Base-by-base conservation (phyloP, 192 early-diverging fungal species). In the Phycomyces nitens region DNA sequence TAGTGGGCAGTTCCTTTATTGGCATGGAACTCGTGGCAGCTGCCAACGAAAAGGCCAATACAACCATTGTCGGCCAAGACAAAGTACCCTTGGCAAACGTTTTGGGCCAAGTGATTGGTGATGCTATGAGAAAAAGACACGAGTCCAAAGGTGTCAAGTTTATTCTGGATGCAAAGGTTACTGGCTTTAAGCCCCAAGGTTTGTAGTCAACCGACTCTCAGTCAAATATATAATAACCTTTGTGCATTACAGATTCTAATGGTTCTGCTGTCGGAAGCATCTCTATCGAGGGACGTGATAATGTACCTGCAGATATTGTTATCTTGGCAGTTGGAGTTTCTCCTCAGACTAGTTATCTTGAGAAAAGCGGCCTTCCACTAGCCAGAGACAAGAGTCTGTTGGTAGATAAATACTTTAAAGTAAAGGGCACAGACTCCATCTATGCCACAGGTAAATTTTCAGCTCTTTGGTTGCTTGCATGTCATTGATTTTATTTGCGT, bases 1-100 rank as follows among this genome's bases (percentile, higher is more conserved):
- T 86, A 52, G 71, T 86, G 49, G 85, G 85, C 0, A 82, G 83
- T 38, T 75, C 76, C 26, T 86, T 85, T 60, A 85, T 86, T 67
- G 83, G 85, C 14, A 76, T 86, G 81, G 85, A 86, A 62, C 54
- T 80, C 8, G 83, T 81, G 9, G 50, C 80, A 11, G 58, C 49
- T 43, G 68, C 75, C 0, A 72, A 77, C 62, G 64, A 70, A 27
- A 68, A 60, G 3, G 71, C 65, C n/a, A 72, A 69, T n/a, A 80
- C 82, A n/a, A 76, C 78, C 5, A 81, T 86, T 2, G 72, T 85
- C 62, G 82, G 82, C n/a, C 75, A 78, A 72, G 80, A 83, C 47
- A 72, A 75, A 59, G 72, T 79, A 18, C 84, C 84, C 11, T 81
- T 86, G 59, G 70, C 78, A 56, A 50, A 75, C 15, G 77, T 83